Evolutionary conservation across 1,139 yeast genomes (phyloP).

Genomic region (Pichia cactophila): DNA sequence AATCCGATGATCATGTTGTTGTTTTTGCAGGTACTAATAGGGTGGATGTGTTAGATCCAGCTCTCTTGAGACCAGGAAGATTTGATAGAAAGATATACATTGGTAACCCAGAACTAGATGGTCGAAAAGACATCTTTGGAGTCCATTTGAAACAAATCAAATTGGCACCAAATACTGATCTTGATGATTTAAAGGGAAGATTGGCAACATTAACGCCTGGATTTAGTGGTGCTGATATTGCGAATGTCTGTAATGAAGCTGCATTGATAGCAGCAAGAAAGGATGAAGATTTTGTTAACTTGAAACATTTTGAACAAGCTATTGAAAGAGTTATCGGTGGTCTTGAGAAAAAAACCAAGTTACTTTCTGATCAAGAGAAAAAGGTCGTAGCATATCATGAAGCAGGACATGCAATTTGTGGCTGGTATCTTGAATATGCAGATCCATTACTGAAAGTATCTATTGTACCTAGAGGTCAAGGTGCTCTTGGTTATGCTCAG

Average conservation of each 20-base stretch:
- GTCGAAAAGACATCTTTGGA: slow-evolving; percentile 83
- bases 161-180: slow-evolving; percentile 36
- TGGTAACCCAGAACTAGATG: slow-evolving; percentile 88
- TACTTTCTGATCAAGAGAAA: slow-evolving; percentile 77
- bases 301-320: slow-evolving; percentile 86
- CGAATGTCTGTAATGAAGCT: slow-evolving; percentile 94
- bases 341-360: slow-evolving; percentile 80
- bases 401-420: slow-evolving; percentile 98
- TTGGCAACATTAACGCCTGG: slow-evolving; percentile 96
- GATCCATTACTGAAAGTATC: slow-evolving; percentile 93
- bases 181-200: slow-evolving; percentile 64
- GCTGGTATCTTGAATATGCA: slow-evolving; percentile 86
- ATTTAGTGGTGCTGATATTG: slow-evolving; percentile 96
- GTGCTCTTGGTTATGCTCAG: slow-evolving; percentile 97
- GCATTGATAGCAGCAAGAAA: slow-evolving; percentile 92
- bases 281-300: slow-evolving; percentile 58
- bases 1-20: slow-evolving; percentile 82
- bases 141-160: slow-evolving; percentile 73
- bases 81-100: slow-evolving; percentile 90
- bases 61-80: slow-evolving; percentile 93
- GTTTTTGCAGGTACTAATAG: slow-evolving; percentile 97
- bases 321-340: slow-evolving; percentile 98
- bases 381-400: slow-evolving; percentile 92
- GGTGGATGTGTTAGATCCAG: slow-evolving; percentile 87
- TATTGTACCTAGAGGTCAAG: slow-evolving; percentile 93